Evolutionary conservation across 768 basidiomycete species (phyloP), one percentile per base, ranked within the genome.

Genomic region (Suillus weaverae): DNA sequence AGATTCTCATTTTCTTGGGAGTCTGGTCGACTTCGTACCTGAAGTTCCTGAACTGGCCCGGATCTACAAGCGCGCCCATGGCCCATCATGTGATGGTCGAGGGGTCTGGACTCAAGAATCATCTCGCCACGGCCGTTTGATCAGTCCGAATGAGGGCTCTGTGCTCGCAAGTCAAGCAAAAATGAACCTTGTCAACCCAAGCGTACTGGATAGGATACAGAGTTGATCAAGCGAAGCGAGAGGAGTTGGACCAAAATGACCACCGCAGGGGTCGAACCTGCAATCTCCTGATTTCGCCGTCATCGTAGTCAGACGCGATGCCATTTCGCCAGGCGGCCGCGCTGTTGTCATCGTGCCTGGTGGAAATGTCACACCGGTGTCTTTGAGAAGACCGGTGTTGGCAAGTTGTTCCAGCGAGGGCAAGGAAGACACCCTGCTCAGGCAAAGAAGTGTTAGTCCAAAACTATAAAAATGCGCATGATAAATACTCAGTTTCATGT

Each of bases 231-330:
- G 48, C 16, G 1, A 16, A 53, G 10, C 18, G 16, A 18, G 26
- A 14, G 50, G 16, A 53, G 16, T 9, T 32, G 32, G 53, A 65
- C 20, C 20, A 60, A 62, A 68, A 70, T 89, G 89, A 90, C 88
- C 89, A 88, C 88, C 85, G 87, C 89, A 92, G 89, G 89, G 86
- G 83, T 91, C 89, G 89, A 91, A 91, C 90, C 89, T 91, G 88
- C 89, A 90, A 91, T 90, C 90, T 91, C 89, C 89, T 91, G 90
- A 90, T 91, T 59, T 63, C 33, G n/a, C 26, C 16, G 22, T 57
- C 11, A 39, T 89, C 89, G 89, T 89, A 90, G 90, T 90, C 89
- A 91, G 89, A 91, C 89, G 89, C 90, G 89, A 90, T 92, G 89
- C 90, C 90, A 91, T 90, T 91, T 90, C 89, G 89, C 90, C 90